These are phyloP conservation scores for Rusavskia elegans DNA, from an alignment of 495 filamentous ascomycete species.

Conservation along the genomic window DNA sequence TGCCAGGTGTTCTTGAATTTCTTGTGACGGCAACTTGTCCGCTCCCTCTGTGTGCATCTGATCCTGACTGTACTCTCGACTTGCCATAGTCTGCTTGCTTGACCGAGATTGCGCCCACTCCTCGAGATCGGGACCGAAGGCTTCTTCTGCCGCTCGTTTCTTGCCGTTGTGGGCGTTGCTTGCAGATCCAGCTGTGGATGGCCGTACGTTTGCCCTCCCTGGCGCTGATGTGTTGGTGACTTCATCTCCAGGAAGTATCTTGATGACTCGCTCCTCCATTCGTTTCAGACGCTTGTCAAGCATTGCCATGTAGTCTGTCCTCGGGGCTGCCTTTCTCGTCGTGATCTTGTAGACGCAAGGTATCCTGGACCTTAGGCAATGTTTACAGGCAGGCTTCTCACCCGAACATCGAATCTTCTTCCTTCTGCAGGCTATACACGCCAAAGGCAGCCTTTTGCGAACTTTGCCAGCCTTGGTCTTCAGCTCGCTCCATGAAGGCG, in stretches of 20 bases:
- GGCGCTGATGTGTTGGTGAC: slow-evolving; percentile 40
- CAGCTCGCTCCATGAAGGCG: slow-evolving; percentile 81
- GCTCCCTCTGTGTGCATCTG: slow-evolving; percentile 64
- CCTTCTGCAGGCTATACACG: slow-evolving; percentile 87
- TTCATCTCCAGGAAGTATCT: slow-evolving; percentile 81
- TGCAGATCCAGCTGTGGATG: slow-evolving; percentile 43
- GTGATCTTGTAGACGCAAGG: slow-evolving; percentile 99
- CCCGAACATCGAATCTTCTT: slow-evolving; percentile 98
- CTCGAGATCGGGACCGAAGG: slow-evolving; percentile 70
- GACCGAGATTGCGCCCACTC: slow-evolving; percentile 54
- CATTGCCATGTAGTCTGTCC: slow-evolving; percentile 99
- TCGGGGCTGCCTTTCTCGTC: slow-evolving; percentile 82
- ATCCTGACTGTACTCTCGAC: slow-evolving; percentile 52
- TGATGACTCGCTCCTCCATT: slow-evolving; percentile 97
- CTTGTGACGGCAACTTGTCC: slow-evolving; percentile 69
- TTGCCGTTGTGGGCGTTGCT: slow-evolving; percentile 44
- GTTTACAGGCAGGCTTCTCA: slow-evolving; percentile 93
- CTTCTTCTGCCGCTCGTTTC: slow-evolving; percentile 77
- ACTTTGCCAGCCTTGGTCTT: slow-evolving; percentile 98
- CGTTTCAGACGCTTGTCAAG: slow-evolving; percentile 80
- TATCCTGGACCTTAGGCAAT: slow-evolving; percentile 83
- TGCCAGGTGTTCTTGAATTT: slow-evolving; percentile 85
- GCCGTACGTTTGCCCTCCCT: slow-evolving; percentile 65
- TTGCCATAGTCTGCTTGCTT: slow-evolving; percentile 24
- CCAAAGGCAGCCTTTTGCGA: slow-evolving; percentile 79